A percentile compares a stretch with the other conserved stretches of the same genome.
Evolutionary conservation across 2,329 filamentous ascomycete genomes (phyloP).

Genomic region (Sarocladium oryzae): DNA sequence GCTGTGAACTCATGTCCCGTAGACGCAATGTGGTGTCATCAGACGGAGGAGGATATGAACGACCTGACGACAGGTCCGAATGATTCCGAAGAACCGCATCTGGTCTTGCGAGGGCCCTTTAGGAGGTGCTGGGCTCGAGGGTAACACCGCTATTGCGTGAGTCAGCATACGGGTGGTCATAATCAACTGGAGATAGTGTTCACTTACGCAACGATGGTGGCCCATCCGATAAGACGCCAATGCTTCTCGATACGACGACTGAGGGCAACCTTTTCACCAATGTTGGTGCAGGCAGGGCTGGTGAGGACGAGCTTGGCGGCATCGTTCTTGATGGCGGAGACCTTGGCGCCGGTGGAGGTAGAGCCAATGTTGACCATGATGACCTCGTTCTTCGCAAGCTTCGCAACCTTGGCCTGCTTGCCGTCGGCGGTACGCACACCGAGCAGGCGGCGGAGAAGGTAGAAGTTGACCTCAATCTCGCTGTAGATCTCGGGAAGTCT

Average conservation of each 20-base stretch:
- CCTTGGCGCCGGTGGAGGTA: conserved; percentile 94
- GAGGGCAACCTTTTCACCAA: conserved; percentile 96
- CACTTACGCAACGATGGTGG: conserved; percentile 66
- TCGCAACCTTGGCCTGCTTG: conserved; percentile 98
- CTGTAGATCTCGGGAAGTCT: conserved; percentile 94
- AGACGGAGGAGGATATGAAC: neutral
- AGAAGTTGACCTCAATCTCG: conserved; percentile 99
- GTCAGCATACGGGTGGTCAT: conserved; percentile 9
- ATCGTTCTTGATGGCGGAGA: conserved; percentile 94
- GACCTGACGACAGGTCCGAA: neutral
- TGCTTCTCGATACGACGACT: conserved; percentile 98
- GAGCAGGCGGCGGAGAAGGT: conserved; percentile 85
- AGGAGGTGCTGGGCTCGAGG: conserved; percentile 43
- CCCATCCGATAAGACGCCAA: conserved; percentile 93
- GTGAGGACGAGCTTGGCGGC: conserved; percentile 91
- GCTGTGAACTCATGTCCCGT: neutral
- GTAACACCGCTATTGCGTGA: conserved; percentile 41
- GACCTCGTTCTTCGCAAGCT: conserved; percentile 96
- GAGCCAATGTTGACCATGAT: conserved; percentile 99
- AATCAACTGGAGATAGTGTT: conserved; percentile 16
- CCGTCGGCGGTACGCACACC: conserved; percentile 97
- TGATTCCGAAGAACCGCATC: neutral
- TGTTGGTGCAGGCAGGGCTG: conserved; percentile 90
- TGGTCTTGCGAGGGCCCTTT: conserved; percentile 16
- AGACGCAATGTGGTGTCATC: neutral